phyloP scores from a whole-genome alignment of 1,284 basidiomycete genomes.

The Hemileia vastatrix region DNA sequence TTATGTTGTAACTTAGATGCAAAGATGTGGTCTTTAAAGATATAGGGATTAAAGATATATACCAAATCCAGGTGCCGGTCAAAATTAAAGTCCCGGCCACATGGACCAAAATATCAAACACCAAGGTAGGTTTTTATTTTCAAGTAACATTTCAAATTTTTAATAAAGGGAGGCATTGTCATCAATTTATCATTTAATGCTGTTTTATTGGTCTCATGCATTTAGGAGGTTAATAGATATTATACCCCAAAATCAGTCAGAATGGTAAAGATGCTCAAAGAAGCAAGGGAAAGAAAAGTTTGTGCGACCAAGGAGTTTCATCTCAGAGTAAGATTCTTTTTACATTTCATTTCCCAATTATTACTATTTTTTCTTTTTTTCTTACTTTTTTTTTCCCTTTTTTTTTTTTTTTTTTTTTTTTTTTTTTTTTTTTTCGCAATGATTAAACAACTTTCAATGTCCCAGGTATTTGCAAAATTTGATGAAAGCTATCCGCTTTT shows the following conservation, averaged over 20 bases:
- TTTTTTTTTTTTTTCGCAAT: not conserved
- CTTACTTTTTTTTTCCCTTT: slow-evolving; percentile 1
- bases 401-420: not conserved
- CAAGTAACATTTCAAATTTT: too few species aligned
- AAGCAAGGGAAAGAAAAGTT: slow-evolving; percentile 76
- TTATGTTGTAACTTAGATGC: slow-evolving; percentile 5
- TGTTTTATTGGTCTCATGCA: slow-evolving; percentile 40
- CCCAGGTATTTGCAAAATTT: slow-evolving; percentile 36
- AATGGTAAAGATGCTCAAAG: slow-evolving; percentile 70
- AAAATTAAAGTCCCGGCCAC: slow-evolving; percentile 61
- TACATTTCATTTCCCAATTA: slow-evolving; percentile 11
- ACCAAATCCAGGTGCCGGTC: slow-evolving; percentile 62
- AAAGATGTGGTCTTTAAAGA: slow-evolving; percentile 30
- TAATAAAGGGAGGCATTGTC: not conserved
- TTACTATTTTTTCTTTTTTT: slow-evolving; percentile 18
- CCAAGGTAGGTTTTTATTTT: too few species aligned
- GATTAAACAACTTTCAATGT: too few species aligned
- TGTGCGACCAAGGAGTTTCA: slow-evolving; percentile 72
- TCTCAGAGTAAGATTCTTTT: slow-evolving; percentile 50
- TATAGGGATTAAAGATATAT: slow-evolving; percentile 56
- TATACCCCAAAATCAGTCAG: slow-evolving; percentile 61
- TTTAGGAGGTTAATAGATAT: slow-evolving; percentile 59
- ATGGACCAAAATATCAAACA: slow-evolving; percentile 73
- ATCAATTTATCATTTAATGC: not conserved
- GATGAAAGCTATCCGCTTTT: slow-evolving; percentile 36